Conservation (phyloP, 202 grass and related monocot genomes). For the Carex arenaria region DNA sequence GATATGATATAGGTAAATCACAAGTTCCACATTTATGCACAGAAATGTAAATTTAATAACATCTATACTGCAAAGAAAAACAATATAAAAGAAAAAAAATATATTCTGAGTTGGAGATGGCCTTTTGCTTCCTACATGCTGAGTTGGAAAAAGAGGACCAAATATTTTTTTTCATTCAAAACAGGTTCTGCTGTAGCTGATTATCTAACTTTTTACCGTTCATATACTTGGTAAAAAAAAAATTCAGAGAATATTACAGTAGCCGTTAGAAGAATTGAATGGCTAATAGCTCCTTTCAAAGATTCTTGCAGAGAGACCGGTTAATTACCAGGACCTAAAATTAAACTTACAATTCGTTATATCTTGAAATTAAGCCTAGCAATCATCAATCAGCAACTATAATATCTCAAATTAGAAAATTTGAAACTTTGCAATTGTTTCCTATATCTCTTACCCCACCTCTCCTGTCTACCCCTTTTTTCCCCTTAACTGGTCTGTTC, state of each 20-base stretch:
- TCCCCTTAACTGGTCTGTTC: background rate
- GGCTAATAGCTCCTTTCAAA: background rate
- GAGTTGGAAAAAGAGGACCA: background rate
- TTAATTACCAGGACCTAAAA: background rate
- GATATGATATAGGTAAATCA: too few relatives aligned
- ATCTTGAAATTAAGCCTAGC: background rate
- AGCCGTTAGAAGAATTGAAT: constrained; percentile 7
- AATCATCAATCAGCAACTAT: constrained; percentile 6
- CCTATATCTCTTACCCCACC: background rate
- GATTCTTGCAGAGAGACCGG: background rate
- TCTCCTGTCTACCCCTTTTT: background rate
- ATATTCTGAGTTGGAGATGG: background rate
- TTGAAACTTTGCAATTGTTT: background rate
- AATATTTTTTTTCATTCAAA: background rate
- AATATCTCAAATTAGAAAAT: constrained; percentile 10
- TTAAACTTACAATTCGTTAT: constrained; percentile 8
- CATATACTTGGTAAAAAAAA: background rate
- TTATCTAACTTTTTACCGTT: background rate
- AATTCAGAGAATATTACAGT: background rate
- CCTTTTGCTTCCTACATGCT: background rate
- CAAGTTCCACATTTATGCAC: too few relatives aligned
- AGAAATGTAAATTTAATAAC: too few relatives aligned
- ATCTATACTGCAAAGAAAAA: too few relatives aligned
- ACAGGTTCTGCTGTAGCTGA: background rate
- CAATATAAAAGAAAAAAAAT: too few relatives aligned